phyloP scores from a whole-genome alignment of 768 basidiomycete species.

The Mycena amicta region DNA sequence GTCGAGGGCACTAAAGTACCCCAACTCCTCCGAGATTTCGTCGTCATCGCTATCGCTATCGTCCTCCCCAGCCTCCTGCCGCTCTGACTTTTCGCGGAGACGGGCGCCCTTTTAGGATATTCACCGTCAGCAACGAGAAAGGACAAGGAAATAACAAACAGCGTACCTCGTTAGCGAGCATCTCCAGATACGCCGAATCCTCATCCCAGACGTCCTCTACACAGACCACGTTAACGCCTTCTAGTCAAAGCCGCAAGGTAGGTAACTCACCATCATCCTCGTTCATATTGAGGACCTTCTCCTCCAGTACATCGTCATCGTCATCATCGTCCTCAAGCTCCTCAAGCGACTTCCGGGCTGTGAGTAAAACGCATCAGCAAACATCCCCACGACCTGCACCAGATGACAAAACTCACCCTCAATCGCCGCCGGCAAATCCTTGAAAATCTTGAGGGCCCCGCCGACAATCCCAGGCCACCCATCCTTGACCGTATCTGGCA shows the following conservation, averaged over 20 bases:
- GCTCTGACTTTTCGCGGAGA: constrained; percentile 63
- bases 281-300: constrained; percentile 60
- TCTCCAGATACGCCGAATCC: constrained; percentile 84
- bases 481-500: constrained; percentile 63
- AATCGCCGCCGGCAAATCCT: constrained; percentile 75
- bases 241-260: not conserved
- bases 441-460: constrained; percentile 73
- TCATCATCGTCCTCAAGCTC: constrained; percentile 44
- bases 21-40: constrained; percentile 79
- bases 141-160: constrained; percentile 3
- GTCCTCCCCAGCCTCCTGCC: constrained; percentile 55
- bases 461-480: constrained; percentile 79
- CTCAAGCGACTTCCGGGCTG: constrained; percentile 65
- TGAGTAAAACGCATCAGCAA: constrained; percentile 4
- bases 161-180: constrained; percentile 79
- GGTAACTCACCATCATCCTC: constrained; percentile 66
- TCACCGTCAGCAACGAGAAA: not conserved
- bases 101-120: constrained; percentile 55
- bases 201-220: constrained; percentile 89
- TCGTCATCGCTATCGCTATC: constrained; percentile 54
- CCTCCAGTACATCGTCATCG: constrained; percentile 52
- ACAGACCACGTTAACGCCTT: constrained; percentile 14
- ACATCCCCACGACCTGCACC: not conserved
- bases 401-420: constrained; percentile 48
- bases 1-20: constrained; percentile 84